A percentile compares a stretch with the other conserved stretches of the same genome.
Evolutionary conservation across 108 stramenopile species (phyloP).

Genomic region (Seminavis robusta): DNA sequence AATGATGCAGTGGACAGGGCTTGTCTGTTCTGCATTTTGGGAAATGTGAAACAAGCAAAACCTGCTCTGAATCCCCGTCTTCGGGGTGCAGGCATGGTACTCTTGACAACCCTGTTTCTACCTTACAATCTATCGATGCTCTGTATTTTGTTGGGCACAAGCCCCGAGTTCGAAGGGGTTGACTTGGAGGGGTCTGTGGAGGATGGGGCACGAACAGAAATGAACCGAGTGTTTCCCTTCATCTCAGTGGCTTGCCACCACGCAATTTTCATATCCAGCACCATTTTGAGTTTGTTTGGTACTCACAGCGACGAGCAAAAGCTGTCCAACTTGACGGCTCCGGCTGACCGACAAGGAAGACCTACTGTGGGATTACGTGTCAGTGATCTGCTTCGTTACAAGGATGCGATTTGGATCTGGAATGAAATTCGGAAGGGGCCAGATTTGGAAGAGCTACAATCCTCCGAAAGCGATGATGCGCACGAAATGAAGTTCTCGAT

Average conservation of each 20-base stretch:
- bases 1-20: conserved; percentile 4
- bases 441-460: conserved; percentile 9
- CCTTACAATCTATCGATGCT: conserved; percentile 10
- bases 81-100: neutral
- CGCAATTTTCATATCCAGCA: conserved; percentile 3
- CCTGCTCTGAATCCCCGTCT: neutral
- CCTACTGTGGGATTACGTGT: too few species aligned
- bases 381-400: conserved; percentile 4
- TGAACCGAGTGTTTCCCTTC: conserved; percentile 5
- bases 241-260: conserved; percentile 8
- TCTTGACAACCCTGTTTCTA: conserved; percentile 5
- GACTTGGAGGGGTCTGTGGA: too few species aligned
- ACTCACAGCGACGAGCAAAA: neutral
- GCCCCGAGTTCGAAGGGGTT: too few species aligned
- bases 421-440: neutral
- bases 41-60: neutral
- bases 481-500: neutral
- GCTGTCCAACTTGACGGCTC: neutral
- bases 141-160: conserved; percentile 1
- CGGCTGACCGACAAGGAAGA: neutral
- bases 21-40: conserved; percentile 6
- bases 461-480: neutral
- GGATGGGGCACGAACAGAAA: neutral
- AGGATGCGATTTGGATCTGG: conserved; percentile 12
- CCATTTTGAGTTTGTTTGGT: neutral